phyloP scores from a whole-genome alignment of 2,329 filamentous ascomycete genomes.

The Nectriaceae sp. region DNA sequence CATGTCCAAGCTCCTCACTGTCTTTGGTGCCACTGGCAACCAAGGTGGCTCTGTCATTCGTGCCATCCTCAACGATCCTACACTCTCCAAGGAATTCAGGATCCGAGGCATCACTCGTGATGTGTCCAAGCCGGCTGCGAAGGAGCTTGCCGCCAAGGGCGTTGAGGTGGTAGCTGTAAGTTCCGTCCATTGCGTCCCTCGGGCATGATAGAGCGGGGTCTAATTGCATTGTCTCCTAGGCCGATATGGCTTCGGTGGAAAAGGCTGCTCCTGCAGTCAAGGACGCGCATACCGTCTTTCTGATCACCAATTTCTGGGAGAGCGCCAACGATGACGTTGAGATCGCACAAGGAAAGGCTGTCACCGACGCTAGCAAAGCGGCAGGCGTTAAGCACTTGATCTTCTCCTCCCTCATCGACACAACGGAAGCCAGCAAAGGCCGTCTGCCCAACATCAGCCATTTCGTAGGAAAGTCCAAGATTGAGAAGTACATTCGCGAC shows the following conservation, averaged over 20 bases:
- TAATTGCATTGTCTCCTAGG: conserved; percentile 26
- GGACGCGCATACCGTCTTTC: conserved; percentile 45
- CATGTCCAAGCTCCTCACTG: conserved; percentile 42
- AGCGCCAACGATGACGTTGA: conserved; percentile 36
- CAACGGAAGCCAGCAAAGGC: conserved; percentile 39
- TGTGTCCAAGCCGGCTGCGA: conserved; percentile 39
- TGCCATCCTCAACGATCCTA: conserved; percentile 47
- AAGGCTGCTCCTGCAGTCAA: conserved; percentile 40
- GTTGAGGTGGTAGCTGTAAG: conserved; percentile 45
- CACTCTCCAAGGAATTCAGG: conserved; percentile 44
- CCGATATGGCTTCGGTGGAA: conserved; percentile 41
- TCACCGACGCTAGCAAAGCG: conserved; percentile 47
- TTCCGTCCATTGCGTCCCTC: background rate
- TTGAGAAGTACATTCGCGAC: conserved; percentile 57
- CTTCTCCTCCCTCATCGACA: conserved; percentile 47
- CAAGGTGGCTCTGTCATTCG: conserved; percentile 51
- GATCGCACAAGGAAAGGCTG: conserved; percentile 44
- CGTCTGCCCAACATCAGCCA: conserved; percentile 42
- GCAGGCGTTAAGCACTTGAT: conserved; percentile 47
- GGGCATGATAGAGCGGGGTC: background rate
- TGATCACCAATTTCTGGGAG: conserved; percentile 43
- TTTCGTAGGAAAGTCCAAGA: conserved; percentile 59
- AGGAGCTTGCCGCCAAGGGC: conserved; percentile 40
- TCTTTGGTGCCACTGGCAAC: conserved; percentile 52
- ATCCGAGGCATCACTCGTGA: conserved; percentile 52